Percentiles rank a stretch among this genome's conserved stretches.
Evolutionary conservation across 2,329 filamentous ascomycete genomes (phyloP).

Genomic region (Conoideocrella luteorostrata): DNA sequence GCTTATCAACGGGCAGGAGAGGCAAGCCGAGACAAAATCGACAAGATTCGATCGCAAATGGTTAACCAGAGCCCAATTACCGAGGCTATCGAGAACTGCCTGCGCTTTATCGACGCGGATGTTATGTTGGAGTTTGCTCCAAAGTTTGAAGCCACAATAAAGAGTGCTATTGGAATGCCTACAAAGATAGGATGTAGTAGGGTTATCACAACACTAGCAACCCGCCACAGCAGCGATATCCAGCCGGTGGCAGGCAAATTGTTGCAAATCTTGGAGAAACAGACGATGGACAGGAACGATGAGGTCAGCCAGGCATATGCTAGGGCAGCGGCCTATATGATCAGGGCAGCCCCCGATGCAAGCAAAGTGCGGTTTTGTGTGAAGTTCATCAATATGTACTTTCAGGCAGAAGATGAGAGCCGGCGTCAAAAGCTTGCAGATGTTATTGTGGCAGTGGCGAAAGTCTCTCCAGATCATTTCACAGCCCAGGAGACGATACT

Average conservation of each 20-base stretch:
- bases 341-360: conserved; percentile 50
- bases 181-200: conserved; percentile 89
- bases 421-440: conserved; percentile 73
- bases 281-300: conserved; percentile 85
- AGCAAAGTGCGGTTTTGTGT: conserved; percentile 45
- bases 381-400: conserved; percentile 64
- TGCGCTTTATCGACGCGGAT: conserved; percentile 72
- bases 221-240: conserved; percentile 70
- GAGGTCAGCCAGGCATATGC: conserved; percentile 89
- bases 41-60: conserved; percentile 74
- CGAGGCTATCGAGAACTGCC: conserved; percentile 82
- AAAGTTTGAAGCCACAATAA: conserved; percentile 71
- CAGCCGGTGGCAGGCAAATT: conserved; percentile 69
- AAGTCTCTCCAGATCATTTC: conserved; percentile 85
- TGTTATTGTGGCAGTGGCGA: conserved; percentile 74
- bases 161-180: conserved; percentile 80
- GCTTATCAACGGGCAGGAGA: conserved; percentile 86
- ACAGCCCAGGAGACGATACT: conserved; percentile 66
- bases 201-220: conserved; percentile 77
- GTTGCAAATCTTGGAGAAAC: conserved; percentile 70
- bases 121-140: conserved; percentile 72
- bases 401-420: conserved; percentile 70
- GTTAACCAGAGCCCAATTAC: conserved; percentile 85
- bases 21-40: conserved; percentile 80
- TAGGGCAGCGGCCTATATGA: conserved; percentile 76